These are phyloP conservation scores for Lippia alba DNA, from an alignment of 305 asterid species.

Conservation along the genomic window DNA sequence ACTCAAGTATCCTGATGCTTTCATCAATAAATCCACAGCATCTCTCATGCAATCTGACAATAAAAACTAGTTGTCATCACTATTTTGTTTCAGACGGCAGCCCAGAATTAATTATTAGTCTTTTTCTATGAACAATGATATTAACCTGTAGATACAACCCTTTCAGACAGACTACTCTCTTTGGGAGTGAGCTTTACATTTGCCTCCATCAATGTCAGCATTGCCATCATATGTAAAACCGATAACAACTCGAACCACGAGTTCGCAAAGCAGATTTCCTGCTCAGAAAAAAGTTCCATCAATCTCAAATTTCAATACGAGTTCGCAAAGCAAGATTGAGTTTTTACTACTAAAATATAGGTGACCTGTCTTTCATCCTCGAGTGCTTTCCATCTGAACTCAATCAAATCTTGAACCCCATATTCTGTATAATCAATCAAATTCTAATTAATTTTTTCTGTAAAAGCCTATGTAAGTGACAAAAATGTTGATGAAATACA, in stretches of 20 bases:
- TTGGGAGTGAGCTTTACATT: slow-evolving; percentile 64
- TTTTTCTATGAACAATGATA: background rate
- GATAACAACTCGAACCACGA: slow-evolving; percentile 70
- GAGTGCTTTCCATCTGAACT: slow-evolving; percentile 76
- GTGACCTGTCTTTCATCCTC: slow-evolving; percentile 66
- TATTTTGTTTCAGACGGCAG: background rate
- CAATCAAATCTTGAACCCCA: slow-evolving; percentile 61
- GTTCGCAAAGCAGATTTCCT: slow-evolving; percentile 64
- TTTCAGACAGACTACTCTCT: slow-evolving; percentile 48
- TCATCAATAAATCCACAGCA: slow-evolving; percentile 71
- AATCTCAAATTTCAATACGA: slow-evolving; percentile 8
- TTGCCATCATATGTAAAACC: slow-evolving; percentile 75
- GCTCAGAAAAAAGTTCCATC: slow-evolving; percentile 34
- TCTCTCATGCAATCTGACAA: slow-evolving; percentile 80
- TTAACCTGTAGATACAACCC: slow-evolving; percentile 68
- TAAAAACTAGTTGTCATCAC: background rate
- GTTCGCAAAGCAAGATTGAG: background rate
- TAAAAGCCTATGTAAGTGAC: too few species aligned
- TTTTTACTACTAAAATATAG: background rate
- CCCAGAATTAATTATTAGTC: too few species aligned
- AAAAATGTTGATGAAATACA: background rate
- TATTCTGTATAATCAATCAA: slow-evolving; percentile 44
- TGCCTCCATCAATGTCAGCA: slow-evolving; percentile 71
- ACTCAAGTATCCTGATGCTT: slow-evolving; percentile 76
- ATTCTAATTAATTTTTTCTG: too few species aligned